Percentiles rank a stretch among this genome's conserved stretches.
These are phyloP conservation scores for Hypoxylon rubiginosum DNA, from an alignment of 2,329 filamentous ascomycete genomes.

Conservation along the genomic window DNA sequence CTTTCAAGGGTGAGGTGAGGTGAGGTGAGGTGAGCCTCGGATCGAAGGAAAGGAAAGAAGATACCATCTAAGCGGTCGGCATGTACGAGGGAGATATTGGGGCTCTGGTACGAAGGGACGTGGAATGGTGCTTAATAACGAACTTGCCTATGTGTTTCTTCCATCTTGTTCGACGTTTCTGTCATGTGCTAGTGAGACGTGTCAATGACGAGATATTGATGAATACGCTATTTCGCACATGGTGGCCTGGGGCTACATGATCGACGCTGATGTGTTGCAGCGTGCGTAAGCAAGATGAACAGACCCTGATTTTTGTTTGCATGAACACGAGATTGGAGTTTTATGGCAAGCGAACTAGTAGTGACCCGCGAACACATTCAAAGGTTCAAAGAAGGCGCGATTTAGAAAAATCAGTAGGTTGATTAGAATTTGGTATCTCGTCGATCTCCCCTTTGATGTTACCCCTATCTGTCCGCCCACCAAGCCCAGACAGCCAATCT, in stretches of 20 bases:
- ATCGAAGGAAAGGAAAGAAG: background rate
- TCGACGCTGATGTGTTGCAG: constrained; percentile 33
- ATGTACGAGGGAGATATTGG: constrained; percentile 1
- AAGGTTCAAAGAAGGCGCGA: background rate
- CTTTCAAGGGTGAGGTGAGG: background rate
- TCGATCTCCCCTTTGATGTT: constrained; percentile 15
- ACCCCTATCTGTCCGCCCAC: constrained; percentile 3
- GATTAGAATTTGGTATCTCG: constrained; percentile 32
- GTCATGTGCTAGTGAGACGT: constrained; percentile 13
- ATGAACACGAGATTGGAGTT: background rate
- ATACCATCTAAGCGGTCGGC: background rate
- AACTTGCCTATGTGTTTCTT: background rate
- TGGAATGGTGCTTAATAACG: constrained; percentile 6
- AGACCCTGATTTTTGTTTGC: constrained; percentile 17
- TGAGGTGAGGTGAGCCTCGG: constrained; percentile 20
- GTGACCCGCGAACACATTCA: background rate
- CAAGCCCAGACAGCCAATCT: constrained; percentile 18
- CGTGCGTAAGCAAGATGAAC: constrained; percentile 35
- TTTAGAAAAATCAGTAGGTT: constrained; percentile 19
- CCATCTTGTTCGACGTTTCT: constrained; percentile 2
- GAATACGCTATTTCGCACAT: background rate
- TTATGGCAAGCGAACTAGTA: background rate
- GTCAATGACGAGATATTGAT: constrained; percentile 29
- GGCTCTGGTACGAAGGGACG: background rate
- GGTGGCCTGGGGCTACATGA: constrained; percentile 15